Conservation (phyloP, 129 eudicot genomes). For the Heracleum sosnowskyi region DNA sequence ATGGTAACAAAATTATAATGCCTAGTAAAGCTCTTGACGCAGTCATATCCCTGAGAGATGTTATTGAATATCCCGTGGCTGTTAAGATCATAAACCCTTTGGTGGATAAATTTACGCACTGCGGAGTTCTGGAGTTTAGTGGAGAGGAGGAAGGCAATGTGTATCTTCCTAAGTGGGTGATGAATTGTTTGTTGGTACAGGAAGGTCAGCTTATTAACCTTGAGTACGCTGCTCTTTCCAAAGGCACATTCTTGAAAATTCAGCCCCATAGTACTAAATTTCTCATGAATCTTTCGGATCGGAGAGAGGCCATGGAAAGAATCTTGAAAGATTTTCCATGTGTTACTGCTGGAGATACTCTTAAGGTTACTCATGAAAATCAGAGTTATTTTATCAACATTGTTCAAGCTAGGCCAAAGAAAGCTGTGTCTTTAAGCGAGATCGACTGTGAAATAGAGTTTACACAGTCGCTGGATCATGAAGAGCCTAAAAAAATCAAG, state of each 20-base stretch:
- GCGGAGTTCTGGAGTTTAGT: conserved; percentile 21
- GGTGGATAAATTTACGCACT: not conserved
- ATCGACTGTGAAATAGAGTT: conserved; percentile 37
- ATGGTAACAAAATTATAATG: conserved; percentile 19
- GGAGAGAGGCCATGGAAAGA: conserved; percentile 6
- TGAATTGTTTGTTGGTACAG: conserved; percentile 1
- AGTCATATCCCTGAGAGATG: not conserved
- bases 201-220: not conserved
- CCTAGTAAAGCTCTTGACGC: conserved; percentile 11
- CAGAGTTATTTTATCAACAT: not conserved
- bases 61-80: not conserved
- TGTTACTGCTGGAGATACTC: conserved; percentile 20
- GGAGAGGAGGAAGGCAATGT: conserved; percentile 14
- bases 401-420: conserved; percentile 18
- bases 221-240: conserved; percentile 6
- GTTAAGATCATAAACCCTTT: conserved; percentile 4
- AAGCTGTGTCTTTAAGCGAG: conserved; percentile 17
- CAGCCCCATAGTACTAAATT: conserved; percentile 28
- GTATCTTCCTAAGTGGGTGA: conserved; percentile 20
- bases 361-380: conserved; percentile 9
- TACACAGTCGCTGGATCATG: conserved; percentile 24
- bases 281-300: not conserved
- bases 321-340: conserved; percentile 13
- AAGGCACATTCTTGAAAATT: conserved; percentile 24
- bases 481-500: conserved; percentile 22